Evolutionary conservation across 176 grass and related monocot species (phyloP), one percentile per base, ranked within the genome.

Genomic region (Oryza longistaminata): DNA sequence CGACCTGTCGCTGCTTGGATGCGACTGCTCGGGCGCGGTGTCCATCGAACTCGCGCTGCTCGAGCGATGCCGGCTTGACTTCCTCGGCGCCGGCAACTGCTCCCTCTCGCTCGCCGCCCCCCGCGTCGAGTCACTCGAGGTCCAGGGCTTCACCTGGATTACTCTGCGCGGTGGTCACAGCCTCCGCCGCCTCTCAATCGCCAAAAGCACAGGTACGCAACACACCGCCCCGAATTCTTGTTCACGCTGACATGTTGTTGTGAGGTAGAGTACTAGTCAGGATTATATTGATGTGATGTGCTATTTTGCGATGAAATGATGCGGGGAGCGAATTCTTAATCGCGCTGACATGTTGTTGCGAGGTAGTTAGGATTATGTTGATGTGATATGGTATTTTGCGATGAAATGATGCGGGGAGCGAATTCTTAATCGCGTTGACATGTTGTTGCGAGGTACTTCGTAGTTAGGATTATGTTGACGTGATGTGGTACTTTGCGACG

Each of bases 61-160:
- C 61, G 71, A 90, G 90, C 90, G 81, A 10, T 99, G 96, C 81
- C 85, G 96, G 15, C 91, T 99, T 7, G 96, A 99, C 48, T 89
- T 99, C 74, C 72, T 99, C 61, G 90, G 93, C 16, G 70, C 84
- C 3, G 86, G 81, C 11, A 95, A 86, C 68, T 92, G 85, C 43
- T 85, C 91, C 1, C 91, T 99, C 53, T 16, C 66, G 82, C 76
- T 99, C 2, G 27, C 62, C 52, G 87, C 88, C 6, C 93, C 93
- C 4, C 89, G 29, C 65, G 71, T 99, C 22, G 84, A 89, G 91
- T 87, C 85, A 7, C 81, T 99, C 3, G 87, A 96, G 89, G 78
- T 93, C 66, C 93, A 99, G 82, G 96, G 96, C 27, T 99, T 99
- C 80, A 79, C 83, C 82, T 95, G 91, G 91, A 92, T 99, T 40